Evolutionary conservation across 768 basidiomycete genomes (phyloP).

Genomic region (Amanita jacksonii): DNA sequence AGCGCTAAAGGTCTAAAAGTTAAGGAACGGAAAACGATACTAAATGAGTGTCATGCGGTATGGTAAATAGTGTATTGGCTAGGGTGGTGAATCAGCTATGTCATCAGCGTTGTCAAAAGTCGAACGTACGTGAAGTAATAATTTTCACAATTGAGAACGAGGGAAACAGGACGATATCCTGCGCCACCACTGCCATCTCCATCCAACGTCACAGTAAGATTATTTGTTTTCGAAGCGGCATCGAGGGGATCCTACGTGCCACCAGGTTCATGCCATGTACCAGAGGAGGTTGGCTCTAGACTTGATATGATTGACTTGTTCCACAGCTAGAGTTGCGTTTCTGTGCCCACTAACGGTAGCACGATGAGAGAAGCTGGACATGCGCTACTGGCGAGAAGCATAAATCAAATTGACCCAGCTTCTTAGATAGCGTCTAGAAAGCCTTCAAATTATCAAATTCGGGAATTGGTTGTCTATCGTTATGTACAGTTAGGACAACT

Average conservation of each 20-base stretch:
- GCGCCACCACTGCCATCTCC: constrained; percentile 37
- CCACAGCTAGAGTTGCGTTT: constrained; percentile 50
- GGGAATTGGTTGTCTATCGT: constrained; percentile 59
- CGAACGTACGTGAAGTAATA: constrained; percentile 42
- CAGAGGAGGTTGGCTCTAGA: constrained; percentile 58
- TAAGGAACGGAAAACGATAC: too few relatives aligned
- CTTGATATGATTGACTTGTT: constrained; percentile 63
- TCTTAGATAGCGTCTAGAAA: constrained; percentile 65
- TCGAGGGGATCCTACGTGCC: constrained; percentile 59
- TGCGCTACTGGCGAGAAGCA: constrained; percentile 56
- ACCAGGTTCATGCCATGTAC: constrained; percentile 73
- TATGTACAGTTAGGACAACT: constrained; percentile 18
- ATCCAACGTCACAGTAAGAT: constrained; percentile 50
- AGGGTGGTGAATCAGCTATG: too few relatives aligned
- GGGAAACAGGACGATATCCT: constrained; percentile 57
- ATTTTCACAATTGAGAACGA: constrained; percentile 59
- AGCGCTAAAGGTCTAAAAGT: too few relatives aligned
- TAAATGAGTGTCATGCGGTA: too few relatives aligned
- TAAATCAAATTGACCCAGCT: constrained; percentile 64
- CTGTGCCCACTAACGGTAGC: constrained; percentile 41
- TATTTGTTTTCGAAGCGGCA: constrained; percentile 42
- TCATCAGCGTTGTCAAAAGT: too few relatives aligned
- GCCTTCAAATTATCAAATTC: constrained; percentile 50
- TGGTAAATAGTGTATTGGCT: too few relatives aligned
- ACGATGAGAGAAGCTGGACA: neutral